Percentiles rank a stretch among this genome's conserved stretches.
phyloP scores from a whole-genome alignment of 306 rosid genomes.

The Quercus bicolor region DNA sequence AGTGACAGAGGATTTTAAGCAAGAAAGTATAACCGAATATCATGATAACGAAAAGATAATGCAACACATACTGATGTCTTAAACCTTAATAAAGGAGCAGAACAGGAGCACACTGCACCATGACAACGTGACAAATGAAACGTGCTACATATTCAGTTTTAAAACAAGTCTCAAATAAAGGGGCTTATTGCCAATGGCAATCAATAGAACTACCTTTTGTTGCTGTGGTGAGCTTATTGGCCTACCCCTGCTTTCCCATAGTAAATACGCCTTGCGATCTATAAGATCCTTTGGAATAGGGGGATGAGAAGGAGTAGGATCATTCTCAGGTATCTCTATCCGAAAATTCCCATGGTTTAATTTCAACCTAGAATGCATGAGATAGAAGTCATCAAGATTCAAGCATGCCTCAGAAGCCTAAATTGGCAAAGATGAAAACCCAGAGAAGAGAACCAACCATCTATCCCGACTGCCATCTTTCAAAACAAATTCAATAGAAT shows the following conservation, averaged over 20 bases:
- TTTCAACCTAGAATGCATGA: constrained; percentile 24
- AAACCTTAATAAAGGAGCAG: neutral
- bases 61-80: neutral
- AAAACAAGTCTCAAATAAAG: neutral
- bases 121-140: neutral
- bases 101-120: neutral
- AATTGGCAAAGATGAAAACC: neutral
- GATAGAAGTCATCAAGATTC: neutral
- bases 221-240: constrained; percentile 25
- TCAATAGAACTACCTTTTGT: constrained; percentile 21
- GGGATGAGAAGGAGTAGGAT: constrained; percentile 3
- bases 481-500: constrained; percentile 35
- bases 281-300: constrained; percentile 19
- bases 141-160: neutral
- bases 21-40: neutral
- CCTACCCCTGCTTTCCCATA: constrained; percentile 28
- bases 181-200: neutral
- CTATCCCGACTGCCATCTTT: constrained; percentile 26
- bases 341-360: constrained; percentile 34
- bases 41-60: neutral
- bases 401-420: neutral
- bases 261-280: constrained; percentile 13
- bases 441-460: constrained; percentile 22
- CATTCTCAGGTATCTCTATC: constrained; percentile 29
- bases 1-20: neutral